Percentiles rank a stretch among this genome's conserved stretches.
phyloP scores from a whole-genome alignment of 1,284 basidiomycete species.

The Hypsizygus ulmarius region DNA sequence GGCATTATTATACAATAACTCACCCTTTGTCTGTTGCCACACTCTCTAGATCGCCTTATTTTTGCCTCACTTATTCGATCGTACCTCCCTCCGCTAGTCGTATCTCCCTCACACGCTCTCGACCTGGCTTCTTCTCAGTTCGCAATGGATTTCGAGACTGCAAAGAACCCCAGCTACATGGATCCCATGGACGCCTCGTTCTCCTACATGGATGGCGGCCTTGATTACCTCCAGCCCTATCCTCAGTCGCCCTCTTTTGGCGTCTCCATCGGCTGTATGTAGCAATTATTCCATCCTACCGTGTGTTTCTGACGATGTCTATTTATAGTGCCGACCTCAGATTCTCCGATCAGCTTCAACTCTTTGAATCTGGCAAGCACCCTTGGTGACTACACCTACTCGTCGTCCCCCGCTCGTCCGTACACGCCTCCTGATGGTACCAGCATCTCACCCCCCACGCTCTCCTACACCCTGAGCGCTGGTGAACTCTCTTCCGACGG shows the following conservation, averaged over 20 bases:
- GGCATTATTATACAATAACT: conserved; percentile 5
- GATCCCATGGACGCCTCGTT: conserved; percentile 52
- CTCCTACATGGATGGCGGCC: conserved; percentile 56
- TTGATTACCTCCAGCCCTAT: conserved; percentile 49
- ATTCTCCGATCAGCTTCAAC: conserved; percentile 62
- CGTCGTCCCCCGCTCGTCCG: conserved; percentile 57
- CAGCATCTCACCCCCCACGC: conserved; percentile 65
- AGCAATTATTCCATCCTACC: conserved; percentile 5
- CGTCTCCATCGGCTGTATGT: conserved; percentile 45
- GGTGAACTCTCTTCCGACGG: conserved; percentile 71
- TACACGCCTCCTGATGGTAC: conserved; percentile 64
- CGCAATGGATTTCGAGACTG: conserved; percentile 46
- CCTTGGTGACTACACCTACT: conserved; percentile 67
- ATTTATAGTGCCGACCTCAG: conserved; percentile 40
- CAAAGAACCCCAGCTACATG: conserved; percentile 40
- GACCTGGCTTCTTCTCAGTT: conserved; percentile 20
- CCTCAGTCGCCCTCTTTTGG: conserved; percentile 41
- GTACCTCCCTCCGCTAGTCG: conserved; percentile 24
- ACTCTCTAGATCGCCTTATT: conserved; percentile 23
- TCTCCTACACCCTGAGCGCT: conserved; percentile 61
- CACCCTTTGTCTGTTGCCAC: conserved; percentile 20
- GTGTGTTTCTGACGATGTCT: conserved; percentile 16
- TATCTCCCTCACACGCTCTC: conserved; percentile 11
- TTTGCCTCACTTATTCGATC: conserved; percentile 24
- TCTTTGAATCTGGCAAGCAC: conserved; percentile 54